Base-by-base conservation (phyloP, 176 grass and related monocot species). In the Hyparrhenia diplandra region DNA sequence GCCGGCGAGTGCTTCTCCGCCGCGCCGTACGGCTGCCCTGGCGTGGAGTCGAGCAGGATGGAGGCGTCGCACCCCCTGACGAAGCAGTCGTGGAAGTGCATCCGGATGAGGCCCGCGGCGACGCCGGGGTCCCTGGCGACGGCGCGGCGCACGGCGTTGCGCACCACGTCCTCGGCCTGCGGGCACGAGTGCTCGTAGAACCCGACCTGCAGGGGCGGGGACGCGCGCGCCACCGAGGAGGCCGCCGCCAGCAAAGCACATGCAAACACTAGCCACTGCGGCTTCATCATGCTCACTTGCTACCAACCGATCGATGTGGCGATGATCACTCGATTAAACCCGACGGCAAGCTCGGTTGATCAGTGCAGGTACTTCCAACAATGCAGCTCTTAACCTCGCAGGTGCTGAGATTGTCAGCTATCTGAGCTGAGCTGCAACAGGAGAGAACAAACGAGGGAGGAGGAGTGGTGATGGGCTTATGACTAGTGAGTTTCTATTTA, bases 11-110 rank as follows among this genome's bases (percentile, higher is more conserved):
- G 40, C 37, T 29, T 59, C 85, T 87, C n/a, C n/a, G n/a, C 85
- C 14, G 85, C 69, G 6, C 11, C 23, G 21, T 20, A 16, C 27
- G n/a, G n/a, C n/a, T n/a, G n/a, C n/a, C n/a, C n/a, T n/a, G n/a
- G n/a, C n/a, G n/a, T n/a, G n/a, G 85, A 87, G 63, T 35, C 73
- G 49, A 87, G 55, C 62, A 87, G 85, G 70, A 87, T 46, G 6
- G 85, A 87, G 1, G 61, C 78, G n/a, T 87, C 85, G 11, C 85
- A 87, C 13, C 85, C 85, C 83, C 90, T 76, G 82, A 97, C 89
- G 90, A 97, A 97, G 80, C 94, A 97, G 84, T 97, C 94, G 71
- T 97, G 94, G 71, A 97, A 97, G 64, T 92, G 92, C 83, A 97
- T 88, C 73, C 94, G n/a, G 77, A 97, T 92, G 66, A 97, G 85